Conservation (phyloP, 805 yeast genomes). For the Metahyphopichia silvanorum region DNA sequence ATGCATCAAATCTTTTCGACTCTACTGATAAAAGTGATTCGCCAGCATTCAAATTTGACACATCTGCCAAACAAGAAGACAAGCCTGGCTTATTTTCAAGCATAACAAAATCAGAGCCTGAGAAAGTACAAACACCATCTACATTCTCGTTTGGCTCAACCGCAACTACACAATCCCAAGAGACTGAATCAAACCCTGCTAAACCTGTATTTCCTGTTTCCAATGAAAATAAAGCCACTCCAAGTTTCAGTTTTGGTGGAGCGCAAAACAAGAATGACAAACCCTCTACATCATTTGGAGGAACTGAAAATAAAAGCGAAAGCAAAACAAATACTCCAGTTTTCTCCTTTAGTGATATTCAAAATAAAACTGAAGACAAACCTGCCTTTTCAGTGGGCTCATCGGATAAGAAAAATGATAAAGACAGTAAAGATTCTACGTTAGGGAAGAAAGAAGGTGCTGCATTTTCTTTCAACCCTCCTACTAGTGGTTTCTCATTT, state of each 20-base stretch:
- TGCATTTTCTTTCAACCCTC: too few species aligned
- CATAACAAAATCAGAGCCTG: slow-evolving; percentile 7
- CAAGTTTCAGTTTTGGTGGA: slow-evolving; percentile 8
- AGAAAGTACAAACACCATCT: slow-evolving; percentile 6
- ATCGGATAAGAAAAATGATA: too few species aligned
- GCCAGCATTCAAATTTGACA: slow-evolving; percentile 18
- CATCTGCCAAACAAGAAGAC: slow-evolving; percentile 1
- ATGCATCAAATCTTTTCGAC: slow-evolving; percentile 3
- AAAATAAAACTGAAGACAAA: too few species aligned
- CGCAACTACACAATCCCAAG: too few species aligned
- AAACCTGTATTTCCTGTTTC: slow-evolving; percentile 7
- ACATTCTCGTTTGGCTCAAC: slow-evolving; percentile 15
- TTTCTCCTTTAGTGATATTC: too few species aligned
- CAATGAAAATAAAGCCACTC: slow-evolving; percentile 2
- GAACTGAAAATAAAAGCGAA: too few species aligned
- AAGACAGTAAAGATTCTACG: background rate
- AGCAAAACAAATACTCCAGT: too few species aligned
- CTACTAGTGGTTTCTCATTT: too few species aligned
- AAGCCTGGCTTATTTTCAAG: too few species aligned
- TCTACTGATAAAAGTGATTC: slow-evolving; percentile 4
- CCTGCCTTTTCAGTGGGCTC: too few species aligned
- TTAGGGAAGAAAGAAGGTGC: slow-evolving; percentile 3
- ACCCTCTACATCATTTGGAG: slow-evolving; percentile 12
- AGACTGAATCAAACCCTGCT: slow-evolving; percentile 1
- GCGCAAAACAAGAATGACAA: slow-evolving; percentile 3